Conservation (phyloP, 2,329 filamentous ascomycete species). For the Pleomassaria siparia region DNA sequence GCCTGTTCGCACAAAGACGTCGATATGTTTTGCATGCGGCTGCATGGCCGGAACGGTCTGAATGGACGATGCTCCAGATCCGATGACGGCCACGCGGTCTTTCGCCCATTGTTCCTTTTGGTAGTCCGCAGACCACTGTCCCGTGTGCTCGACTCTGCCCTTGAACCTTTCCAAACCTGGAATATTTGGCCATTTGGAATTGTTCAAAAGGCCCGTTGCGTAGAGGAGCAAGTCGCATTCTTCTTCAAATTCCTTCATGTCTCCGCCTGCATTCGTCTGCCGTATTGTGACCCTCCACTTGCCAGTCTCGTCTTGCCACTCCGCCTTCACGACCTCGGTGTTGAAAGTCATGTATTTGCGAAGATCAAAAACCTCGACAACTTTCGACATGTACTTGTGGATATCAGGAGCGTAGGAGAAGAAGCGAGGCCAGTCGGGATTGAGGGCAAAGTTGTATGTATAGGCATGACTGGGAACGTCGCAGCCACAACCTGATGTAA, state of each 20-base stretch:
- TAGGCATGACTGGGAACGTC: slow-evolving; percentile 52
- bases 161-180: slow-evolving; percentile 50
- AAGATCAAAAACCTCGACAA: slow-evolving; percentile 52
- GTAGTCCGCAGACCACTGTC: slow-evolving; percentile 50
- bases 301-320: slow-evolving; percentile 53
- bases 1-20: slow-evolving; percentile 51
- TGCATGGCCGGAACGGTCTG: slow-evolving; percentile 53
- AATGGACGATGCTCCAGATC: slow-evolving; percentile 48
- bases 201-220: slow-evolving; percentile 48
- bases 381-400: slow-evolving; percentile 52
- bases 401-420: slow-evolving; percentile 52
- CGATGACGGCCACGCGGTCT: slow-evolving; percentile 48
- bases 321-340: slow-evolving; percentile 49
- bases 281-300: slow-evolving; percentile 54
- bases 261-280: slow-evolving; percentile 40
- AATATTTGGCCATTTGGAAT: slow-evolving; percentile 42
- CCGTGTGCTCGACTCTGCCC: slow-evolving; percentile 48
- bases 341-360: slow-evolving; percentile 57
- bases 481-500: slow-evolving; percentile 34
- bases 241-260: slow-evolving; percentile 45
- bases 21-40: slow-evolving; percentile 48
- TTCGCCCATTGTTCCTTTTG: slow-evolving; percentile 47
- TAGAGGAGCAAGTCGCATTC: slow-evolving; percentile 48
- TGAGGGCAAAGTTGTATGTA: slow-evolving; percentile 48
- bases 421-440: slow-evolving; percentile 52